Evolutionary conservation across 2,329 filamentous ascomycete species (phyloP).

Genomic region (Zymoseptoria crescenta): DNA sequence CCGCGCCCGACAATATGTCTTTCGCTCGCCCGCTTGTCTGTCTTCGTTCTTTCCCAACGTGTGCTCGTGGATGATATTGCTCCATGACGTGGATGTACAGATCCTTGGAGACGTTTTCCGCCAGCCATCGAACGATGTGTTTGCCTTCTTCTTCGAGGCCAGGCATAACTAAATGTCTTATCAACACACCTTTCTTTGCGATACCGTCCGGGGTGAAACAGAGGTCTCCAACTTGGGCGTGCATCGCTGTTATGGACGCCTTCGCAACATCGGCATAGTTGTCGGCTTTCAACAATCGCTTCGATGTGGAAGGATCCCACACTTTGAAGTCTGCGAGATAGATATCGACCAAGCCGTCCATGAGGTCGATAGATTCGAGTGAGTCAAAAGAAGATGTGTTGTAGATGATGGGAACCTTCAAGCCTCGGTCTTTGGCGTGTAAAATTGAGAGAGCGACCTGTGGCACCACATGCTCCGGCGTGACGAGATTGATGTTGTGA

Average conservation of each 20-base stretch:
- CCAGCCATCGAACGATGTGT: constrained; percentile 69
- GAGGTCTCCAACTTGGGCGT: constrained; percentile 71
- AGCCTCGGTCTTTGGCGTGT: constrained; percentile 60
- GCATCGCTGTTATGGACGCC: constrained; percentile 74
- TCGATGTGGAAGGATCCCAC: constrained; percentile 60
- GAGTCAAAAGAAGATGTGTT: constrained; percentile 80
- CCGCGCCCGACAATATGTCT: constrained; percentile 21
- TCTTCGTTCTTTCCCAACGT: constrained; percentile 64
- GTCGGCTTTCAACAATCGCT: constrained; percentile 67
- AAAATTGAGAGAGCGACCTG: constrained; percentile 73
- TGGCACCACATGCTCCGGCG: constrained; percentile 78
- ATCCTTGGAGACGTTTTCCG: constrained; percentile 62
- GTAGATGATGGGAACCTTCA: constrained; percentile 70
- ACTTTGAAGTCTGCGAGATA: constrained; percentile 88
- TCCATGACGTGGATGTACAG: constrained; percentile 84
- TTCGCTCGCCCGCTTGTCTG: constrained; percentile 18
- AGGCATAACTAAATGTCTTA: constrained; percentile 80
- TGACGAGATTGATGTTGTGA: constrained; percentile 87
- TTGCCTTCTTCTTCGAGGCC: constrained; percentile 65
- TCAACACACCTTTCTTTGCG: constrained; percentile 66
- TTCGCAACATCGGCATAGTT: constrained; percentile 64
- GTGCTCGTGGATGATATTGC: constrained; percentile 72
- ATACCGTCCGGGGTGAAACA: constrained; percentile 76
- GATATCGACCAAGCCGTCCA: constrained; percentile 75
- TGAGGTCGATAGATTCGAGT: constrained; percentile 58